Evolutionary conservation across 129 eudicot species (phyloP).

Genomic region (Deinandra increscens): DNA sequence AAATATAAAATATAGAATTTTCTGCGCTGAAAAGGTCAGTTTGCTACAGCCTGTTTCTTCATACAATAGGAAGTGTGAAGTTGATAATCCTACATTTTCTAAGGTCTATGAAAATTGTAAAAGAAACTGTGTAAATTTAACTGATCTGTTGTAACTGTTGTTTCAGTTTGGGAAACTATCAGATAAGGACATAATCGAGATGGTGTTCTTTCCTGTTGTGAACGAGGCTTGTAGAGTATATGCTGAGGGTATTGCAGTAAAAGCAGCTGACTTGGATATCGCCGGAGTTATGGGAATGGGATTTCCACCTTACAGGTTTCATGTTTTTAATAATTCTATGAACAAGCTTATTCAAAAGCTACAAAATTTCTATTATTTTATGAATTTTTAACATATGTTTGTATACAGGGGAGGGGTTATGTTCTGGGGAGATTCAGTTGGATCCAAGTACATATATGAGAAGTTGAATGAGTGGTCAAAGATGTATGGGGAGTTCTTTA

Average conservation of each 20-base stretch:
- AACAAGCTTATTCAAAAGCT: neutral
- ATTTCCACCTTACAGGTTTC: slow-evolving; percentile 91
- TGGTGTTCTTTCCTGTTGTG: slow-evolving; percentile 89
- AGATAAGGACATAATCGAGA: slow-evolving; percentile 87
- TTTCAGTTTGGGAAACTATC: slow-evolving; percentile 67
- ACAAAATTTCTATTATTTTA: neutral
- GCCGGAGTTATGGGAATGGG: slow-evolving; percentile 96
- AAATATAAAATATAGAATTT: too few relatives aligned
- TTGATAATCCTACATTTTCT: neutral
- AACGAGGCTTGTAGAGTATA: slow-evolving; percentile 92
- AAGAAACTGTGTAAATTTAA: neutral
- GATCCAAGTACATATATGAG: slow-evolving; percentile 72
- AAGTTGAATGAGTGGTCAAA: slow-evolving; percentile 77
- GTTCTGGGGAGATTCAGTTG: slow-evolving; percentile 91
- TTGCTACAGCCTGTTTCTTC: neutral
- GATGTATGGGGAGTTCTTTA: slow-evolving; percentile 67
- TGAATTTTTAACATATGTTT: neutral
- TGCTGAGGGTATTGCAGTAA: slow-evolving; percentile 87
- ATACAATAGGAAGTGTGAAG: neutral
- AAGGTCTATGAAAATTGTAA: neutral
- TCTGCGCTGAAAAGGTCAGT: too few relatives aligned
- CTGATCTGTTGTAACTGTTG: neutral
- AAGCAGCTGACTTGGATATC: slow-evolving; percentile 86
- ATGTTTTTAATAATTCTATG: neutral
- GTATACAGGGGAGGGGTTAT: slow-evolving; percentile 74